Base-by-base conservation (phyloP, 805 yeast species). In the Metschnikowia hibisci region DNA sequence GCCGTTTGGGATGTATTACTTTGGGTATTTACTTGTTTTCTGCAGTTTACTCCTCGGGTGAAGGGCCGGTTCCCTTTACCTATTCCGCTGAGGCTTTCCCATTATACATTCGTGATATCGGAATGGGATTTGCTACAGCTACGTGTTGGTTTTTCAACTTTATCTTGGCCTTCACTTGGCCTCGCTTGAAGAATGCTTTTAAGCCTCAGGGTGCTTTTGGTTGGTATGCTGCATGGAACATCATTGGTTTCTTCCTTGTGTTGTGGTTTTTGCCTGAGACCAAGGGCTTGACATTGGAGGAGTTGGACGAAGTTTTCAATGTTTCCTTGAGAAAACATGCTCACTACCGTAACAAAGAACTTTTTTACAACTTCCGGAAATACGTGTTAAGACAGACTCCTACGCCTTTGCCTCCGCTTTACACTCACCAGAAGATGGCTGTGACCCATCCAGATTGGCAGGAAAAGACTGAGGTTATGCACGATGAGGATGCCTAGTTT, bases 21-120 rank as follows among this genome's bases (percentile, higher is more conserved):
- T 67, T 80, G 47, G 95, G 93, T 52, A 81, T 87, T 45, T 87
- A 87, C 60, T 58, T 87, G 25, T 87, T 77, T 63, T 70, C 87
- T 0, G 74, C 79, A 33, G 82, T 84, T 43, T 87, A 87, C 64
- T 84, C 95, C 0, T 79, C 86, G 3, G 91, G 95, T 43, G 87
- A 84, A 61, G 96, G 96, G 34, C 95, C 93, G 11, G 93, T 87
- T 34, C 95, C 96, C 3, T 87, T 87, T 67, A 84, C 93, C 2
- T 85, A 87, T 58, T 82, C 89, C 18, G 95, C 95, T 8, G 96
- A 87, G 63, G 85, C 84, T 55, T 78, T 69, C 84, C 87, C 91
- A 47, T 70, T 86, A 56, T 83, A 84, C 56, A 78, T 85, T 48
- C 78, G 95, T 65, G 89, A 87, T 52, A 66, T 85, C 41, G 90